Conservation (phyloP, 495 filamentous ascomycete species). For the Neurospora sp. region DNA sequence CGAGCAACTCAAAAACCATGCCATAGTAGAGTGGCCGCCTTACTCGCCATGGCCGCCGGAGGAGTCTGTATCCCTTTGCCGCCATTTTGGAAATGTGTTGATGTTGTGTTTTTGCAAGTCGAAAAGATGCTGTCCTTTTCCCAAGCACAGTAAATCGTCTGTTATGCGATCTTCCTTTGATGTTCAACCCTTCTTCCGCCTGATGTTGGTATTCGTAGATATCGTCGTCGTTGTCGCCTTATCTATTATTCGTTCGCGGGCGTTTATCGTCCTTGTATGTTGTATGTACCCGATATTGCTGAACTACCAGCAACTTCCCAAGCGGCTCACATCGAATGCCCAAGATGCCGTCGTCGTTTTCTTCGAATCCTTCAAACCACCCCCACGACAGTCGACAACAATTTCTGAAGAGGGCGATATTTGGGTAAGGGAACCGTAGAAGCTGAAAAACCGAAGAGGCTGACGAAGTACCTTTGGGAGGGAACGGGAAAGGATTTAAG, state of each 20-base stretch:
- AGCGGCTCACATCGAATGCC: not conserved
- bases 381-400: not conserved
- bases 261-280: not conserved
- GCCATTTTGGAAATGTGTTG: conserved; percentile 20
- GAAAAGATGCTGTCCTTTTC: not conserved
- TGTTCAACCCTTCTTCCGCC: not conserved
- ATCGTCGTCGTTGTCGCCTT: not conserved
- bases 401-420: not conserved
- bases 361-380: not conserved
- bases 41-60: conserved; percentile 52
- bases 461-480: not conserved
- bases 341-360: not conserved
- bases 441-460: not conserved
- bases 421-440: not conserved
- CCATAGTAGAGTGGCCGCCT: conserved; percentile 53
- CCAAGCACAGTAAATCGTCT: not conserved
- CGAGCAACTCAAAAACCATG: conserved; percentile 57
- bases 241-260: not conserved
- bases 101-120: not conserved
- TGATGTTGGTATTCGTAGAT: not conserved
- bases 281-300: not conserved
- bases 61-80: conserved; percentile 23
- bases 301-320: not conserved
- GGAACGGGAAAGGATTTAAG: not conserved
- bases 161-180: not conserved